Percentiles rank a stretch among this genome's conserved stretches.
These are phyloP conservation scores for Tausonia pullulans DNA, from an alignment of 1,284 basidiomycete genomes.

Conservation along the genomic window DNA sequence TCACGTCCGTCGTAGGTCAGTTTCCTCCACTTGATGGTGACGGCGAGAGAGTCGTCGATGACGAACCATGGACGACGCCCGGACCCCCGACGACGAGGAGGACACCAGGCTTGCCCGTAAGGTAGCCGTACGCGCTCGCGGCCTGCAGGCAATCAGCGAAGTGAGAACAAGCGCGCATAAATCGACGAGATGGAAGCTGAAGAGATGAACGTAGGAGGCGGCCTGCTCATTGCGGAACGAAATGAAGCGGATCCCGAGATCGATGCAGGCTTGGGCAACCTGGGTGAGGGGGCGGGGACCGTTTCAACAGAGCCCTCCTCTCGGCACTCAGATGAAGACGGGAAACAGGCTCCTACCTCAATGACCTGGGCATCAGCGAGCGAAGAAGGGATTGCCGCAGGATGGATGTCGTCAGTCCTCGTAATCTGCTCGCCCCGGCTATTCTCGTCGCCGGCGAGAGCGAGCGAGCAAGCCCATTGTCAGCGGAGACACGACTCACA, in stretches of 20 bases:
- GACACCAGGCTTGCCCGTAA: slow-evolving; percentile 20
- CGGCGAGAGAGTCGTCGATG: too few relatives aligned
- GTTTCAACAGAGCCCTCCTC: too few relatives aligned
- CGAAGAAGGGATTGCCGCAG: too few relatives aligned
- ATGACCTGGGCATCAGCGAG: not conserved
- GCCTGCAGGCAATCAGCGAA: slow-evolving; percentile 10
- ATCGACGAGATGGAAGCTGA: not conserved
- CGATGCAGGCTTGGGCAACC: slow-evolving; percentile 22
- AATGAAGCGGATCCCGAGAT: slow-evolving; percentile 20
- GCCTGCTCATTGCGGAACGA: slow-evolving; percentile 21
- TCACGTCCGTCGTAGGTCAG: too few relatives aligned
- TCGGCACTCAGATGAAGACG: too few relatives aligned
- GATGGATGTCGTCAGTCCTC: too few relatives aligned
- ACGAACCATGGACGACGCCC: slow-evolving; percentile 21
- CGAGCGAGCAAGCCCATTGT: not conserved
- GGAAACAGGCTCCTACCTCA: not conserved
- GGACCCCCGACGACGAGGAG: slow-evolving; percentile 21
- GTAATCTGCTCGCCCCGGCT: too few relatives aligned
- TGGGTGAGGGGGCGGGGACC: not conserved
- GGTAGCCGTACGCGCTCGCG: slow-evolving; percentile 20
- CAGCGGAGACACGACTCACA: not conserved
- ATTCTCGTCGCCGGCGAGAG: too few relatives aligned
- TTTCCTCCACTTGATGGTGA: too few relatives aligned
- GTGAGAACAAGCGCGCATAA: not conserved
- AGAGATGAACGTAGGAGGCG: slow-evolving; percentile 19